Conservation (phyloP, 1,139 yeast species). For the Candida sp. region DNA sequence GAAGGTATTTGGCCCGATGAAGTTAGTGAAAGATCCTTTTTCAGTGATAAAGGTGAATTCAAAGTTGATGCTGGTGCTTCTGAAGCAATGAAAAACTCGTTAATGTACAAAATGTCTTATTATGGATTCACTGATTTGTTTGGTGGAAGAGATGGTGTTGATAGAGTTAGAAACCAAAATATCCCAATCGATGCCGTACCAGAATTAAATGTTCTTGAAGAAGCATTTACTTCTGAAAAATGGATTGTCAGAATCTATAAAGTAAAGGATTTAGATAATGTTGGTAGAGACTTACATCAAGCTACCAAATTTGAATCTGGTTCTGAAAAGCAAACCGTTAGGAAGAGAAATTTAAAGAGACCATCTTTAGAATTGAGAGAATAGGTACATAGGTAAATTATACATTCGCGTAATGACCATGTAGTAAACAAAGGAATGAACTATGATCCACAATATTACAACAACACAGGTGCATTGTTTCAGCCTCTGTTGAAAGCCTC, state of each 20-base stretch:
- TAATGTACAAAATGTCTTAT: conserved; percentile 95
- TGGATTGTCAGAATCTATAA: conserved; percentile 96
- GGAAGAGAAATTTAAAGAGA: conserved; percentile 48
- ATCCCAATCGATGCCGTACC: conserved; percentile 59
- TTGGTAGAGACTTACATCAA: conserved; percentile 70
- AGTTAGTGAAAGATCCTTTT: conserved; percentile 78
- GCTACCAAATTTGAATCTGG: conserved; percentile 46
- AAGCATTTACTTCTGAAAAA: conserved; percentile 92
- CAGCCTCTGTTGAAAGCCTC: too few species aligned
- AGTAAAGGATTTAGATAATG: conserved; percentile 83
- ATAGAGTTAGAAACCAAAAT: conserved; percentile 85
- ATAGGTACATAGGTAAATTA: conserved; percentile 8
- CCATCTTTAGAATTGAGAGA: conserved; percentile 53
- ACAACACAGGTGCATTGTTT: too few species aligned
- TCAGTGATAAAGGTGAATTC: conserved; percentile 85
- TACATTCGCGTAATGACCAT: background rate
- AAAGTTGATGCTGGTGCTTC: conserved; percentile 82
- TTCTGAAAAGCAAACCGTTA: conserved; percentile 28
- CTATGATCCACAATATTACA: too few species aligned
- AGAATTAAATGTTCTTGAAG: conserved; percentile 76
- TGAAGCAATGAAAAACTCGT: conserved; percentile 77
- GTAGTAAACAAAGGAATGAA: too few species aligned
- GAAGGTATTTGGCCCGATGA: conserved; percentile 99
- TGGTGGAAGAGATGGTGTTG: conserved; percentile 66
- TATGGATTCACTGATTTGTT: conserved; percentile 79